Conservation (phyloP, 139 green algal genomes). For the Axilococcus clingmanii region DNA sequence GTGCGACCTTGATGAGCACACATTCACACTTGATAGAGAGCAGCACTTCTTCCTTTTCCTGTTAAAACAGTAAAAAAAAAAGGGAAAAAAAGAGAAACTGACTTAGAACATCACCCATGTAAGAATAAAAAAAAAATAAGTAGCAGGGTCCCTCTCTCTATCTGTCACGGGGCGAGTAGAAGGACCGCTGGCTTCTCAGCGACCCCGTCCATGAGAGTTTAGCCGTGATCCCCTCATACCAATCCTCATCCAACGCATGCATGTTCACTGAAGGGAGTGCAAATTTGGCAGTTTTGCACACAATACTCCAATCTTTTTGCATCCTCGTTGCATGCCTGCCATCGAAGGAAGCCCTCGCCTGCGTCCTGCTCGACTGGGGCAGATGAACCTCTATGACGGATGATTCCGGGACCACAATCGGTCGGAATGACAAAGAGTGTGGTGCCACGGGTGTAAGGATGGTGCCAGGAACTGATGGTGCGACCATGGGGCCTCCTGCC, state of each 20-base stretch:
- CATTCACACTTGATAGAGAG: too few species aligned
- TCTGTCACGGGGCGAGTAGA: too few species aligned
- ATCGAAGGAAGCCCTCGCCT: slow-evolving; percentile 63
- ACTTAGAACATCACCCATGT: too few species aligned
- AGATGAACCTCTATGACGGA: slow-evolving; percentile 65
- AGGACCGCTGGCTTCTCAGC: slow-evolving; percentile 18
- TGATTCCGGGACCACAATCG: slow-evolving; percentile 73
- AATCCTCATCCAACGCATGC: slow-evolving; percentile 64
- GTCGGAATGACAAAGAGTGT: slow-evolving; percentile 69
- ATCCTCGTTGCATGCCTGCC: slow-evolving; percentile 55
- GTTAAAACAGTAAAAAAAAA: neutral
- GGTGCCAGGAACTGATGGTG: slow-evolving; percentile 75
- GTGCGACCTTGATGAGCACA: too few species aligned
- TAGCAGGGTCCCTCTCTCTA: too few species aligned
- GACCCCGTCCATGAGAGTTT: slow-evolving; percentile 78
- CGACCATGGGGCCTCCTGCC: slow-evolving; percentile 77
- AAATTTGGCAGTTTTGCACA: slow-evolving; percentile 51
- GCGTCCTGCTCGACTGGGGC: slow-evolving; percentile 37
- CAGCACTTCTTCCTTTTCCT: neutral
- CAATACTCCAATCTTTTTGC: slow-evolving; percentile 41
- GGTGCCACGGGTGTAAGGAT: slow-evolving; percentile 80
- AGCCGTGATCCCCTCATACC: slow-evolving; percentile 71
- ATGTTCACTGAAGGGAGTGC: slow-evolving; percentile 75
- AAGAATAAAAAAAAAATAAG: too few species aligned
- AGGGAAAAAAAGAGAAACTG: neutral